These are phyloP conservation scores for Gaultheria prostrata DNA, from an alignment of 148 eudicot genomes.

Conservation along the genomic window DNA sequence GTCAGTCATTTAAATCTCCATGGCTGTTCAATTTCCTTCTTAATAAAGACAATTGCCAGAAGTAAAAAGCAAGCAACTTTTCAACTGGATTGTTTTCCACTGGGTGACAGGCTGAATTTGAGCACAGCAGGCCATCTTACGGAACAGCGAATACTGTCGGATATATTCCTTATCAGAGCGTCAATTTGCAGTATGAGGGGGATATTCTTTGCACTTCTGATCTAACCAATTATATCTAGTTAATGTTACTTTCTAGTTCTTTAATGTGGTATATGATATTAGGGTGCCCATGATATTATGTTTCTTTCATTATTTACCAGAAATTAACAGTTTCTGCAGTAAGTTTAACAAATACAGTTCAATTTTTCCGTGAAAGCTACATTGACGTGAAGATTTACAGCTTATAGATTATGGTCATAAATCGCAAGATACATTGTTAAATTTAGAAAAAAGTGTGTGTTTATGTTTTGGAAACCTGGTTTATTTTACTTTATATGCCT, in stretches of 20 bases:
- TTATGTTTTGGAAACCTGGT: neutral
- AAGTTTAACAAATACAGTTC: neutral
- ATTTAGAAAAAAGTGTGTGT: neutral
- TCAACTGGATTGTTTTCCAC: neutral
- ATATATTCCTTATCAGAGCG: neutral
- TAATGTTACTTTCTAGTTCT: neutral
- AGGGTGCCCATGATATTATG: too few relatives aligned
- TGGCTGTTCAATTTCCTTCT: neutral
- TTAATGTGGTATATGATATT: neutral
- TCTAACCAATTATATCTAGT: neutral
- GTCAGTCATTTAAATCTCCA: neutral
- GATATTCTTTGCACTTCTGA: neutral
- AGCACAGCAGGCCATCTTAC: neutral
- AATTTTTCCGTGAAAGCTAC: neutral
- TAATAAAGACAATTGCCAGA: neutral
- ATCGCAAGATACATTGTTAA: neutral
- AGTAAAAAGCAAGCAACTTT: slow-evolving; percentile 4
- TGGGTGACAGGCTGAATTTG: neutral
- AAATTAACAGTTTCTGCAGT: neutral
- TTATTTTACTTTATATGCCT: neutral
- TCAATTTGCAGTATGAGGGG: neutral
- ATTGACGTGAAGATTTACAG: neutral
- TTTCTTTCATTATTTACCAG: neutral
- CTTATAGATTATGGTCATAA: neutral
- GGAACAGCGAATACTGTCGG: neutral